phyloP scores from a whole-genome alignment of 2,329 filamentous ascomycete genomes.

The Juglanconis sp. region DNA sequence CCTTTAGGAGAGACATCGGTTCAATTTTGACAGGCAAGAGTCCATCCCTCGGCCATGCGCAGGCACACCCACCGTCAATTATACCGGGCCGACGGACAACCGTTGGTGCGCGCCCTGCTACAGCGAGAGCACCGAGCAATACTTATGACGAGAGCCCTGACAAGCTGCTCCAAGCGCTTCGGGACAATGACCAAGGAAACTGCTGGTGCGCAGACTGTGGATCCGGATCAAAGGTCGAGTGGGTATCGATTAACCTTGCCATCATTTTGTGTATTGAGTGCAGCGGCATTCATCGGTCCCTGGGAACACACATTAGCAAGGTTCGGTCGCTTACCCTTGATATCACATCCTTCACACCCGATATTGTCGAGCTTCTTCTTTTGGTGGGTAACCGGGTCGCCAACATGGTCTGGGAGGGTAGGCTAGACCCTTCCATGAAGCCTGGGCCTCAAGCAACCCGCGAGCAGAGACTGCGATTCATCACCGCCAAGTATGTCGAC shows the following conservation, averaged over 20 bases:
- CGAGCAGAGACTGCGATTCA: conserved; percentile 90
- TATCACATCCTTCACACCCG: conserved; percentile 91
- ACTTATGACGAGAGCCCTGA: conserved; percentile 79
- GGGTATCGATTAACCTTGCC: conserved; percentile 97
- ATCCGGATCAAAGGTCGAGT: conserved; percentile 89
- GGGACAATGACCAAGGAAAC: conserved; percentile 89
- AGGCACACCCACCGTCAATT: conserved; percentile 46
- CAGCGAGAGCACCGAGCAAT: conserved; percentile 51
- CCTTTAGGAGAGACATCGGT: conserved; percentile 79
- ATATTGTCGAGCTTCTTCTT: conserved; percentile 91
- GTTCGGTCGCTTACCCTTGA: conserved; percentile 92
- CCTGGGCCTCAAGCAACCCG: conserved; percentile 74
- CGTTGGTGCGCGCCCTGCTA: conserved; percentile 80
- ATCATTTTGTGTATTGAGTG: conserved; percentile 98
- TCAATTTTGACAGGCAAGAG: conserved; percentile 92
- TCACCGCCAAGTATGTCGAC: conserved; percentile 92
- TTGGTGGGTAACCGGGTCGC: conserved; percentile 91
- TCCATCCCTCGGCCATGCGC: conserved; percentile 59
- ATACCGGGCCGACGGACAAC: conserved; percentile 81
- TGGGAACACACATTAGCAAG: conserved; percentile 97
- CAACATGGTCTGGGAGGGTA: conserved; percentile 96
- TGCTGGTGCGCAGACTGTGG: conserved; percentile 92
- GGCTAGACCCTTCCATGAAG: conserved; percentile 70
- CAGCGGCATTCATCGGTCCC: conserved; percentile 91
- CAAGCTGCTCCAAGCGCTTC: conserved; percentile 79